These are phyloP conservation scores for Tolypocladium paradoxum DNA, from an alignment of 2,329 filamentous ascomycete species.

Conservation along the genomic window DNA sequence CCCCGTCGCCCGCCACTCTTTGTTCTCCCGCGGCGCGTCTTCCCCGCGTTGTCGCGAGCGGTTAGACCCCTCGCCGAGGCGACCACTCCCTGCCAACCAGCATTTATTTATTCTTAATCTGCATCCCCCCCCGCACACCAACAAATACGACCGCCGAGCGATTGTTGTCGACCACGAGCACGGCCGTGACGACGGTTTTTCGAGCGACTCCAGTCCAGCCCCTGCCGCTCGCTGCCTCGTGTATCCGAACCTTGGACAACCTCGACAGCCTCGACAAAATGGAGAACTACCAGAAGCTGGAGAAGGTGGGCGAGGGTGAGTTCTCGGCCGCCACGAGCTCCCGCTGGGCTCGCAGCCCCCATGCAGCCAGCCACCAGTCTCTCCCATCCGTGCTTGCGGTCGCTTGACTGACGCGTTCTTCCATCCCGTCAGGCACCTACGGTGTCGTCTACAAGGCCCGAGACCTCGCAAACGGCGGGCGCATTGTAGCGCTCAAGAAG, in stretches of 20 bases:
- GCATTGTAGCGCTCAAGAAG: constrained; percentile 90
- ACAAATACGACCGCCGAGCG: neutral
- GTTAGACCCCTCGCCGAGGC: neutral
- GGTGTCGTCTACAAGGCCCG: constrained; percentile 92
- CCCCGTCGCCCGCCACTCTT: neutral
- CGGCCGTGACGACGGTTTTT: neutral
- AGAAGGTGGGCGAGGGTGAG: constrained; percentile 92
- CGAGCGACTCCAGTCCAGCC: neutral
- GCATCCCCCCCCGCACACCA: constrained; percentile 3
- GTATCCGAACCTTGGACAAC: neutral
- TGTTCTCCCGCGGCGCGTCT: neutral
- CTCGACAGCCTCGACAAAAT: constrained; percentile 40
- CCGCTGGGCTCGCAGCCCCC: neutral
- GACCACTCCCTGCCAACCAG: neutral
- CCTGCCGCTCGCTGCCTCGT: neutral
- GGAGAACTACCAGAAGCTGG: constrained; percentile 95
- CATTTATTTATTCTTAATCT: neutral
- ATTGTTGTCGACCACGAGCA: neutral
- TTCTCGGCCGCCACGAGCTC: constrained; percentile 1
- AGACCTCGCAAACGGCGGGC: constrained; percentile 69
- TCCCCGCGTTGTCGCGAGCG: neutral
- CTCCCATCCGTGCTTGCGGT: neutral
- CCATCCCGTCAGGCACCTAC: constrained; percentile 60
- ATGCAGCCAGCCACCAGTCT: neutral
- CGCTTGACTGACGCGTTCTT: neutral